Evolutionary conservation across 768 basidiomycete genomes (phyloP).

Genomic region (Brasilioporus rufonigricans): DNA sequence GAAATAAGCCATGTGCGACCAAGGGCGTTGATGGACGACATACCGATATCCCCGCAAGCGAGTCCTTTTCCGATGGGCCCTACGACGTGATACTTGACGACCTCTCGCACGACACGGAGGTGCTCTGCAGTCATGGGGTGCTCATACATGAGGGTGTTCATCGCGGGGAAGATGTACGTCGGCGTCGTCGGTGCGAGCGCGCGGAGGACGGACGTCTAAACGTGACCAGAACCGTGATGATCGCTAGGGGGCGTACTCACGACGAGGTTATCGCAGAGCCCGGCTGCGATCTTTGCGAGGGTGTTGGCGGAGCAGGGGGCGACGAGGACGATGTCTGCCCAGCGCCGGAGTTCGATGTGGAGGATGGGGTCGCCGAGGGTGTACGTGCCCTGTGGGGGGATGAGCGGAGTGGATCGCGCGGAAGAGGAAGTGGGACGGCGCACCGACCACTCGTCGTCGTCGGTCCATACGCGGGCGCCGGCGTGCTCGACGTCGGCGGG

Average conservation of each 20-base stretch:
- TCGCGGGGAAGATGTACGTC: constrained; percentile 92
- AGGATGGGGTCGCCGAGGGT: constrained; percentile 88
- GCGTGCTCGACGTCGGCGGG: constrained; percentile 44
- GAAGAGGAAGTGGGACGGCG: constrained; percentile 18
- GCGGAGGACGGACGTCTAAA: constrained; percentile 80
- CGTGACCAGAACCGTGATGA: neutral
- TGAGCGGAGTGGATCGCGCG: neutral
- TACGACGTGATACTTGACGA: constrained; percentile 75
- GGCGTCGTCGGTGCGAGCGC: constrained; percentile 82
- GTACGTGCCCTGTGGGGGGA: constrained; percentile 53
- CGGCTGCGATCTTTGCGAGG: constrained; percentile 86
- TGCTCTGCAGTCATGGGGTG: constrained; percentile 91
- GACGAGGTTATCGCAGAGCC: constrained; percentile 88
- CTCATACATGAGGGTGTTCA: constrained; percentile 98
- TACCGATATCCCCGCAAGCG: constrained; percentile 91
- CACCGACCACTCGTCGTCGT: constrained; percentile 93
- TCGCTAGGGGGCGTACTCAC: constrained; percentile 34
- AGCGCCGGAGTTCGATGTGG: constrained; percentile 90
- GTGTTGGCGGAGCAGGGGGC: constrained; percentile 98
- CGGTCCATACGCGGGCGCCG: constrained; percentile 77
- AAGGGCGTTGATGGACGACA: constrained; percentile 20
- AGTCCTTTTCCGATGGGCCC: constrained; percentile 87
- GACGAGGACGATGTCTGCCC: constrained; percentile 95
- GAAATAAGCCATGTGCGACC: neutral
- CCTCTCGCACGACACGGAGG: constrained; percentile 67